phyloP scores from a whole-genome alignment of 768 basidiomycete genomes.

The Myochromella boudieri region DNA sequence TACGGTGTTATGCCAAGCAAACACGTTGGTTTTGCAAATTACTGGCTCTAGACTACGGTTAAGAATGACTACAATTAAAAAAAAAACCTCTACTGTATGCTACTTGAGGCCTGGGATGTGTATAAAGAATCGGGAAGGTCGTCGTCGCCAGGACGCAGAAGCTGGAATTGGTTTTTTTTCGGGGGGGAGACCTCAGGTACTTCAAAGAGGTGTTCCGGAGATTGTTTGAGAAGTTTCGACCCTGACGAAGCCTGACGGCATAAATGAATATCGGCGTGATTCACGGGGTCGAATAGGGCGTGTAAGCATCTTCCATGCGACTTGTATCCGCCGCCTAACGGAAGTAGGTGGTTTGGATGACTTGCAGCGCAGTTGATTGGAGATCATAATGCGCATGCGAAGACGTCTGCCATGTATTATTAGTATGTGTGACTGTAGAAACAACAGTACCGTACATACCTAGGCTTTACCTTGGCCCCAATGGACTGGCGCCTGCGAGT shows the following conservation, averaged over 20 bases:
- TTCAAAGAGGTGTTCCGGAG: background rate
- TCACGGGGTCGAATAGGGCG: slow-evolving; percentile 19
- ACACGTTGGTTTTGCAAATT: too few relatives aligned
- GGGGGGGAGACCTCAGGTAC: too few relatives aligned
- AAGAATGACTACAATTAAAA: too few relatives aligned
- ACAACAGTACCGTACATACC: background rate
- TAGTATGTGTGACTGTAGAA: background rate
- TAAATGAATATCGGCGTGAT: slow-evolving; percentile 31
- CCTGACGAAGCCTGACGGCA: slow-evolving; percentile 30
- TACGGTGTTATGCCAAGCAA: too few relatives aligned
- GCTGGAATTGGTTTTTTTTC: background rate
- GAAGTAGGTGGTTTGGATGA: slow-evolving; percentile 6
- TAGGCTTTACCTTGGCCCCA: background rate
- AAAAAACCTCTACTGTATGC: too few relatives aligned
- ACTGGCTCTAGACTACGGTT: too few relatives aligned
- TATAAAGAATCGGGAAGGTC: too few relatives aligned
- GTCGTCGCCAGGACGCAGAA: too few relatives aligned
- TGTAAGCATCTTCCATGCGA: slow-evolving; percentile 32
- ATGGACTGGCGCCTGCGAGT: background rate
- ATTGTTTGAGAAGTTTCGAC: slow-evolving; percentile 10
- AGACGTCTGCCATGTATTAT: background rate
- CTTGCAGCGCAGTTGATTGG: background rate
- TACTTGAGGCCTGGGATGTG: too few relatives aligned
- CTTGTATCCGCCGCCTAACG: slow-evolving; percentile 24
- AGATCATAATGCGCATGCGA: background rate